Evolutionary conservation across 805 yeast species (phyloP), one percentile per base, ranked within the genome.

Genomic region (Cyberlindnera galapagoensis): DNA sequence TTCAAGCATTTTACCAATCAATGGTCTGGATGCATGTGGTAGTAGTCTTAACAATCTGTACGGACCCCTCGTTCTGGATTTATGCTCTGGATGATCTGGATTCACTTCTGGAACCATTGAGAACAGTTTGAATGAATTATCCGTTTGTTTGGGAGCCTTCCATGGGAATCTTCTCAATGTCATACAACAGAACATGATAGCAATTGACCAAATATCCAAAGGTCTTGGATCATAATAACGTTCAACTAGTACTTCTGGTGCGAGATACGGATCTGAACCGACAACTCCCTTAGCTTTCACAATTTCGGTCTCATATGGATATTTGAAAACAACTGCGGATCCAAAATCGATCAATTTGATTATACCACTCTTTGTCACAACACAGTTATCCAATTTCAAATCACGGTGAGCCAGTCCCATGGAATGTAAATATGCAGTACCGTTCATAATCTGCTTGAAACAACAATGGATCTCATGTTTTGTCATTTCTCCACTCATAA

Each of bases 211-310:
- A 15, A 88, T 74, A 54, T 90, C 98, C 3, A 79, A 85, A 6
- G 80, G 77, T 31, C 92, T 72, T 13, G 97, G 92, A 55, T 90
- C 96, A 56, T 90, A 90, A 27, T 54, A 46, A 6, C 57, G 40
- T 33, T 61, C 60, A 14, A 60, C 52, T 35, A 90, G 67, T 26
- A 90, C 88, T 56, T 90, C 98, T 0, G 97, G 97, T 0, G 97
- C 92, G 40, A 90, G 62, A 52, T 90, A 90, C 3, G 98, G 97
- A 57, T 90, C 98, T 2, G 94, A 82, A 11, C 98, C 98, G 9
- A 90, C 94, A 15, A 90, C 72, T 11, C 97, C 97, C 25, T 72
- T 68, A 1, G 95, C 87, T 37, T 68, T 63, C 12, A 81, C 74
- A 15, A 75, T 68, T 34, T 67, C 71, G 7, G 57, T 54, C 33